These are phyloP conservation scores for Apocynum venetum DNA, from an alignment of 257 asterid genomes.

Conservation along the genomic window DNA sequence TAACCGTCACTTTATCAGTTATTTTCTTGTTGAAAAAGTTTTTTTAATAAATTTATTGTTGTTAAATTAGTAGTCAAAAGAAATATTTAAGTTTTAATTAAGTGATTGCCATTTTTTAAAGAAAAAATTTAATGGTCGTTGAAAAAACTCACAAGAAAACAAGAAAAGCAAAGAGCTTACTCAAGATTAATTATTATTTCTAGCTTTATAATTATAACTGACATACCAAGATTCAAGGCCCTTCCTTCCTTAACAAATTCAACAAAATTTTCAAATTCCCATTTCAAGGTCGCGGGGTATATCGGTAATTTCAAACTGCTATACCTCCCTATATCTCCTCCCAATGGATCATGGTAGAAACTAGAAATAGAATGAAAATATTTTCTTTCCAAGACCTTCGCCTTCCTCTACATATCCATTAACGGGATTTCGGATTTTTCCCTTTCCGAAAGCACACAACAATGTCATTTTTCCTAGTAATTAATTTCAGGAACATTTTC, in stretches of 20 bases:
- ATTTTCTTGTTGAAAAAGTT: too few species aligned
- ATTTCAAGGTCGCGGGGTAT: neutral
- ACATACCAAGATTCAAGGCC: neutral
- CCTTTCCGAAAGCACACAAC: constrained; percentile 14
- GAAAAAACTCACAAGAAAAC: too few species aligned
- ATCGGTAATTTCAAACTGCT: neutral
- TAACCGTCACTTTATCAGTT: too few species aligned
- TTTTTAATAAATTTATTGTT: too few species aligned
- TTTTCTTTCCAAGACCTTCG: neutral
- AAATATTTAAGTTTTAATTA: too few species aligned
- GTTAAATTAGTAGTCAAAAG: too few species aligned
- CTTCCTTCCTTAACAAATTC: neutral
- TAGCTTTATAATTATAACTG: neutral
- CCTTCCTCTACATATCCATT: neutral
- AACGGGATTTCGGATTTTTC: neutral
- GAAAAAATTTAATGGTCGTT: too few species aligned
- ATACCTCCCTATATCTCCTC: neutral
- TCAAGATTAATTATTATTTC: too few species aligned
- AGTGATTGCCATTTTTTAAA: too few species aligned
- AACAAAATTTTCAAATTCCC: neutral
- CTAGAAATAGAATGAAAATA: neutral
- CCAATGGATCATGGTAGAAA: neutral
- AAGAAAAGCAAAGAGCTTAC: too few species aligned
- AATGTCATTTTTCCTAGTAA: constrained; percentile 9
- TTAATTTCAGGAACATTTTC: constrained; percentile 24